Evolutionary conservation across 768 basidiomycete genomes (phyloP), one percentile per base, ranked within the genome.

Genomic region (Trametes cubensis): DNA sequence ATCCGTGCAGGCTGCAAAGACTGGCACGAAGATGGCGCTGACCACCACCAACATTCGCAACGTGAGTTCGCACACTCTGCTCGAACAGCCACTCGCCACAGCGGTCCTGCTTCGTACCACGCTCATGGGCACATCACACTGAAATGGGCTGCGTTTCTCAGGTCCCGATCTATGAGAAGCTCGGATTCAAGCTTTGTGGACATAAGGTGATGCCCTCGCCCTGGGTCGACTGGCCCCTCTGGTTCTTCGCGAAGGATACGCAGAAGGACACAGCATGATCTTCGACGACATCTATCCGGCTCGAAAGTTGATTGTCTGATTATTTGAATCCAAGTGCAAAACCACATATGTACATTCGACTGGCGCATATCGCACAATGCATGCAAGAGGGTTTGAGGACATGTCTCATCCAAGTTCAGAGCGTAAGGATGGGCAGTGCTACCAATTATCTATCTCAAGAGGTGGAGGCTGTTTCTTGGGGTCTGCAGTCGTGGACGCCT

Each of bases 211-310:
- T 66, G 52, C 59, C 55, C 10, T 68, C 67, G 51, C 64, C 64
- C 14, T 66, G 64, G 67, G 44, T 48, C 8, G 62, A 68, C 53
- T 68, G 67, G 67, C 45, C 48, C 1, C 17, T 59, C 23, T 67
- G 66, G 66, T 59, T 62, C 49, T 67, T 67, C 42, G 18, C 40
- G 18, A 49, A 55, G 53, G 52, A 63, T 13, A 45, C 38, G 18
- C 21, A 28, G 46, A 26, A 30, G n/a, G 50, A 34, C 28, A 17
- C 38, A 21, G 23, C 15, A 26, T 23, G 3, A n/a, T 23, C 20
- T 46, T 20, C 21, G 2, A 46, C 10, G 10, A 10, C 44, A 21
- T 45, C 10, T 45, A n/a, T 20, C 41, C 4, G 8, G 28, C 8
- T 30, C 28, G 28, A 30, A 8, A 30, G 28, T 30, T 30, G 28